Conservation (phyloP, 176 grass and related monocot species). For the Oryza australiensis region DNA sequence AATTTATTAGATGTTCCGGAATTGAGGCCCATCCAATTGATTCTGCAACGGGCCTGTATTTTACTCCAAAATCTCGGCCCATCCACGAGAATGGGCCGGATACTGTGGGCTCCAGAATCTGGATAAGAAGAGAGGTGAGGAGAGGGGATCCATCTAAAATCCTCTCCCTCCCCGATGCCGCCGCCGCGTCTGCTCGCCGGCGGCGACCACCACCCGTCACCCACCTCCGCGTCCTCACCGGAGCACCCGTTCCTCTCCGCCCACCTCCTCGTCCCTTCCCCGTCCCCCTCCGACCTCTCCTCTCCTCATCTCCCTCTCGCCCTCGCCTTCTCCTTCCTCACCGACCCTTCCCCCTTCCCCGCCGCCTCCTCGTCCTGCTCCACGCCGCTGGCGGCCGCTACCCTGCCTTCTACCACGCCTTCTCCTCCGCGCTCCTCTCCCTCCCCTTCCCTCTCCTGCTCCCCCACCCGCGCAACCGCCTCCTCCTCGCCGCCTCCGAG, state of each 20-base stretch:
- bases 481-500: conserved; percentile 46
- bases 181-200: conserved; percentile 37
- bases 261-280: conserved; percentile 58
- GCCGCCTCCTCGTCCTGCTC: conserved; percentile 46
- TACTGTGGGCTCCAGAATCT: not conserved
- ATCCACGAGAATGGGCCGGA: not conserved
- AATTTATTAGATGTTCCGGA: too few species aligned
- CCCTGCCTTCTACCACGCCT: conserved; percentile 57
- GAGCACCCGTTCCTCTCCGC: conserved; percentile 48
- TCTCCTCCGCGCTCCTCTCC: conserved; percentile 53
- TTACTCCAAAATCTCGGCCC: not conserved
- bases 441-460: conserved; percentile 58
- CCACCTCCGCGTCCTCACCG: conserved; percentile 17
- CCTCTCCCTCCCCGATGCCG: not conserved
- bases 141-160: not conserved
- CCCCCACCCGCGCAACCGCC: conserved; percentile 49
- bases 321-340: conserved; percentile 66
- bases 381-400: conserved; percentile 57
- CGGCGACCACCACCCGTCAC: conserved; percentile 42
- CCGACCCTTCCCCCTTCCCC: conserved; percentile 34
- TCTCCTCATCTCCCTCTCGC: conserved; percentile 59
- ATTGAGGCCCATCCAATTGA: too few species aligned
- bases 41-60: too few species aligned
- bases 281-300: conserved; percentile 48
- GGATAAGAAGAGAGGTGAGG: not conserved